Conservation (phyloP, 768 basidiomycete species). For the Scleroderma citrinum region DNA sequence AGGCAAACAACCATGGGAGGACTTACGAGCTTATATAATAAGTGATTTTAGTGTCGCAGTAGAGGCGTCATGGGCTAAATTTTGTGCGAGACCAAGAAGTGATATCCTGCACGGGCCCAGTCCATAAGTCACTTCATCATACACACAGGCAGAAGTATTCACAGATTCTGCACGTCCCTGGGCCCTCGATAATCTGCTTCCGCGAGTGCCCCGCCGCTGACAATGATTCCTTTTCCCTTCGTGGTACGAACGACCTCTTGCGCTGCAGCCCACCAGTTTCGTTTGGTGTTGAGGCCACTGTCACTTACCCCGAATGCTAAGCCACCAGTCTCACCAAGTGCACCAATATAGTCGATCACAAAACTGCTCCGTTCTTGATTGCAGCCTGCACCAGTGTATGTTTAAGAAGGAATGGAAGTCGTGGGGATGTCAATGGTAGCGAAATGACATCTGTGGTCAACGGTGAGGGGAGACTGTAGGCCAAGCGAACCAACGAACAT, state of each 20-base stretch:
- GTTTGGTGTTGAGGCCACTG: conserved; percentile 49
- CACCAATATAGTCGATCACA: conserved; percentile 74
- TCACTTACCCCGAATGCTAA: conserved; percentile 45
- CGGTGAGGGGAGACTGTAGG: conserved; percentile 68
- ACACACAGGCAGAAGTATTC: conserved; percentile 16
- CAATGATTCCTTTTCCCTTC: conserved; percentile 69
- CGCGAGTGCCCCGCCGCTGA: conserved; percentile 62
- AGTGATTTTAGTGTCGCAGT: conserved; percentile 61
- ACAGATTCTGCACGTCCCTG: conserved; percentile 74
- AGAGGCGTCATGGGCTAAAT: conserved; percentile 57
- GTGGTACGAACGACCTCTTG: conserved; percentile 75
- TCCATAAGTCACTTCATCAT: neutral
- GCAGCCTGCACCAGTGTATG: conserved; percentile 80
- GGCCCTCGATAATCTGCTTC: conserved; percentile 65
- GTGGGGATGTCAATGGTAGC: conserved; percentile 69
- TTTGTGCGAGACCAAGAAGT: conserved; percentile 62
- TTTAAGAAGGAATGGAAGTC: conserved; percentile 76
- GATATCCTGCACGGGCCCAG: conserved; percentile 45
- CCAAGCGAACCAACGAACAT: conserved; percentile 76
- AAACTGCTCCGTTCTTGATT: conserved; percentile 74
- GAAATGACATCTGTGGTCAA: conserved; percentile 78
- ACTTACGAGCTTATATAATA: conserved; percentile 68
- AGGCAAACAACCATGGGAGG: neutral
- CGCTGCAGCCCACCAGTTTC: conserved; percentile 82
- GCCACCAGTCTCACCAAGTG: conserved; percentile 54